Conservation (phyloP, 2,329 filamentous ascomycete genomes). For the Colletotrichum sp. region DNA sequence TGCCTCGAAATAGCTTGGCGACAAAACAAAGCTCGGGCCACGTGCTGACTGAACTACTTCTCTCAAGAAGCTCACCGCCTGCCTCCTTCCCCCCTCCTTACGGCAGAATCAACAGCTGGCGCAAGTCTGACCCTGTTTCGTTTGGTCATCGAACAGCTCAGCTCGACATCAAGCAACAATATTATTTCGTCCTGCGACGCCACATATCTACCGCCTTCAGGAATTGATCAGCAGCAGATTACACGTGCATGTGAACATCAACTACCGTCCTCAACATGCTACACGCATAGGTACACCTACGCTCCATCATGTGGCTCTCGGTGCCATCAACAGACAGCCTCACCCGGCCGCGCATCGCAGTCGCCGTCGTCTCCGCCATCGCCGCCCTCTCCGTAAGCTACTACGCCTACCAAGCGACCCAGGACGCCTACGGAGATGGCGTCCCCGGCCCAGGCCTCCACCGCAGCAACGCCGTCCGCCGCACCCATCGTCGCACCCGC, state of each 20-base stretch:
- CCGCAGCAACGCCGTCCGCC: conserved; percentile 72
- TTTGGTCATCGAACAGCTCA: neutral
- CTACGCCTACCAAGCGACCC: conserved; percentile 53
- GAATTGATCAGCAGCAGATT: neutral
- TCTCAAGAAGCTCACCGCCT: neutral
- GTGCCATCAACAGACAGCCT: conserved; percentile 59
- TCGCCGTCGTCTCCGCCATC: conserved; percentile 60
- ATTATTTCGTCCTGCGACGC: neutral
- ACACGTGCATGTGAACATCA: neutral
- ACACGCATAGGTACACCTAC: conserved; percentile 11
- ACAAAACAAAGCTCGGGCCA: neutral
- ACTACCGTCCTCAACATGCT: conserved; percentile 4
- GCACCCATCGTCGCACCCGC: conserved; percentile 42
- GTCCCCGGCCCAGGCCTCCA: conserved; percentile 51
- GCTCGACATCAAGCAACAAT: neutral
- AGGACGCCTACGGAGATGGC: conserved; percentile 16
- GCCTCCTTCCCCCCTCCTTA: neutral
- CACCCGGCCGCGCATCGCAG: conserved; percentile 58
- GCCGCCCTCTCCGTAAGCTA: conserved; percentile 64
- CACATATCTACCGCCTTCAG: neutral
- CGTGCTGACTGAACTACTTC: neutral
- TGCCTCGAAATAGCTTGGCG: neutral
- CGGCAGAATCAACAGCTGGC: conserved; percentile 14
- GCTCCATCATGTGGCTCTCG: conserved; percentile 48
- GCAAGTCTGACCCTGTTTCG: neutral